phyloP scores from a whole-genome alignment of 2,329 filamentous ascomycete species.

The Aspergillus ruber region DNA sequence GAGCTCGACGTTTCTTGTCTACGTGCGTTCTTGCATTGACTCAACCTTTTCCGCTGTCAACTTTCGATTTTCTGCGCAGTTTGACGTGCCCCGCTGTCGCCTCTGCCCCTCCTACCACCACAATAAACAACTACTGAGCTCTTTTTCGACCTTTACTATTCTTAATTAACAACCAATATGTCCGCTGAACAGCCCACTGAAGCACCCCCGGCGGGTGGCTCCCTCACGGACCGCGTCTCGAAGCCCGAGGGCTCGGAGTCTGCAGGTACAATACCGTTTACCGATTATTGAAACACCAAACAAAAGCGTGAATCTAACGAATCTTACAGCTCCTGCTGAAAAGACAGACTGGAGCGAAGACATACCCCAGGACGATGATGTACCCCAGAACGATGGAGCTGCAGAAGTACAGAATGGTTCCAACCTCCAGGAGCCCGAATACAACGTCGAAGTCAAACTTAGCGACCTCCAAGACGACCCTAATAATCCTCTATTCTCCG shows the following conservation, averaged over 20 bases:
- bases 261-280: conserved; percentile 20
- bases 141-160: not conserved
- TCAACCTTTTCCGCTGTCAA: not conserved
- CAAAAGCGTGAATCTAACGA: not conserved
- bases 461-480: conserved; percentile 82
- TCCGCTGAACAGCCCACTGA: conserved; percentile 28
- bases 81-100: conserved; percentile 4
- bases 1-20: too few species aligned
- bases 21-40: not conserved
- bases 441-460: conserved; percentile 87
- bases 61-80: conserved; percentile 6
- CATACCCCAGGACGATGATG: conserved; percentile 25
- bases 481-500: conserved; percentile 80
- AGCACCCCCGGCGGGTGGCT: conserved; percentile 25
- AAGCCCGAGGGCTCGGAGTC: conserved; percentile 30
- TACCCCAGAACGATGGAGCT: conserved; percentile 32
- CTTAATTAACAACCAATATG: conserved; percentile 21
- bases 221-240: conserved; percentile 45
- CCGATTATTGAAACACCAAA: not conserved
- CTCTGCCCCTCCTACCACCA: not conserved
- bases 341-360: conserved; percentile 8
- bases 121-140: not conserved
- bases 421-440: conserved; percentile 62
- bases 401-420: conserved; percentile 40
- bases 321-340: conserved; percentile 9